These are phyloP conservation scores for Bifiguratus adelaidae DNA, from an alignment of 192 early-diverging fungal genomes.

Conservation along the genomic window DNA sequence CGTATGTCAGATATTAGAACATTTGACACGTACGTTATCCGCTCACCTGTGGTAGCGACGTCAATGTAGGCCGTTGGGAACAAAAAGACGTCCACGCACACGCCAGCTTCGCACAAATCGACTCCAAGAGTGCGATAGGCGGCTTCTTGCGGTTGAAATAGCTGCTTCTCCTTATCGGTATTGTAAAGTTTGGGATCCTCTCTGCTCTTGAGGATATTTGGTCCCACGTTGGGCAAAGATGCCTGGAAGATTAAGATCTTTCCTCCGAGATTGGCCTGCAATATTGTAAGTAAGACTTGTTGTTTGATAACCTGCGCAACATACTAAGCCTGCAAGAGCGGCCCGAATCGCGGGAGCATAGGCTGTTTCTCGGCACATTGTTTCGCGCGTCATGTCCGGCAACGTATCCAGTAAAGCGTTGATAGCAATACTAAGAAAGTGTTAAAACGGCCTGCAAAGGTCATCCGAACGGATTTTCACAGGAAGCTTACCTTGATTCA, in stretches of 20 bases:
- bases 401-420: constrained; percentile 72
- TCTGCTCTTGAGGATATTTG: constrained; percentile 76
- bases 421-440: constrained; percentile 47
- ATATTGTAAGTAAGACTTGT: constrained; percentile 3
- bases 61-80: constrained; percentile 88
- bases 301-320: constrained; percentile 9
- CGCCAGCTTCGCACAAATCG: constrained; percentile 69
- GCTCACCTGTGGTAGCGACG: constrained; percentile 70
- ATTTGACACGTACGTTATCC: too few relatives aligned
- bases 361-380: constrained; percentile 59
- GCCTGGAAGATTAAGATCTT: constrained; percentile 87
- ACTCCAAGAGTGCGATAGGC: constrained; percentile 80
- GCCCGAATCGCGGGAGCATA: constrained; percentile 77
- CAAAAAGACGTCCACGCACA: constrained; percentile 83
- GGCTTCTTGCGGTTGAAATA: constrained; percentile 79
- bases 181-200: constrained; percentile 86
- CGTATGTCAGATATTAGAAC: too few relatives aligned
- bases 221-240: constrained; percentile 75
- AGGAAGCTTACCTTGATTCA: constrained; percentile 47
- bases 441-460: neutral
- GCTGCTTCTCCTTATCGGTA: constrained; percentile 81
- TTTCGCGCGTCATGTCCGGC: constrained; percentile 74
- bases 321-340: constrained; percentile 59
- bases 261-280: constrained; percentile 64
- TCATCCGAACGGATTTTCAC: neutral